Evolutionary conservation across 2,329 filamentous ascomycete genomes (phyloP).

Genomic region (Nigrograna mackinnonii): DNA sequence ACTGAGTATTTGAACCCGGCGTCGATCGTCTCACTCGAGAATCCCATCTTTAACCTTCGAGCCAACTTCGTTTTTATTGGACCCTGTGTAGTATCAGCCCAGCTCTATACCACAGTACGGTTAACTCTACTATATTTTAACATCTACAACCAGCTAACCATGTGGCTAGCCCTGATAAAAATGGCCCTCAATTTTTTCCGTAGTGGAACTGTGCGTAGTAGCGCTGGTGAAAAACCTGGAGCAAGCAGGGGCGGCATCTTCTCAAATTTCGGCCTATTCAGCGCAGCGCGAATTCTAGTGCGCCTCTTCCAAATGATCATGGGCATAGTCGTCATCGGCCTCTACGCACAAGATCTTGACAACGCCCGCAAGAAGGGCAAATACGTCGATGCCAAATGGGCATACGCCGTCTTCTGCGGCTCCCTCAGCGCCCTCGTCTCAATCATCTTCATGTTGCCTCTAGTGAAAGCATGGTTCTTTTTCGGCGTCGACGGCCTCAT

Average conservation of each 20-base stretch:
- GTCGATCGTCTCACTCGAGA: neutral
- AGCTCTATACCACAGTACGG: no score
- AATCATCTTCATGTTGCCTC: conserved; percentile 67
- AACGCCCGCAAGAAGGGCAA: conserved; percentile 48
- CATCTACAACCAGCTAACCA: no score
- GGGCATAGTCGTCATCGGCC: conserved; percentile 74
- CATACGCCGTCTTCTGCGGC: conserved; percentile 72
- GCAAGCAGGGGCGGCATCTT: neutral
- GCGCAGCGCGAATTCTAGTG: conserved; percentile 58
- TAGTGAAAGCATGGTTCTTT: conserved; percentile 52
- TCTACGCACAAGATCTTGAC: conserved; percentile 57
- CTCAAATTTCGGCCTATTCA: conserved; percentile 15
- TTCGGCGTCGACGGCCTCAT: conserved; percentile 74
- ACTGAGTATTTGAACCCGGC: conserved; percentile 4
- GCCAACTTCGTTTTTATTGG: no score
- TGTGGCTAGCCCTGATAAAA: no score
- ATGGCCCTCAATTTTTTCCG: conserved; percentile 36
- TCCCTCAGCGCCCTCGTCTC: conserved; percentile 20
- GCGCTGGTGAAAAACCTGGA: no score
- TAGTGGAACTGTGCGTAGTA: conserved; percentile 26
- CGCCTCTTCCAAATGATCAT: conserved; percentile 78
- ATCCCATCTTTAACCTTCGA: no score
- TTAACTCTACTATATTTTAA: no score
- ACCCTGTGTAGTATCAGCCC: no score
- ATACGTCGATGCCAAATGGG: conserved; percentile 41